Evolutionary conservation across 345 rosid genomes (phyloP).

Genomic region (Pistacia integerrima): DNA sequence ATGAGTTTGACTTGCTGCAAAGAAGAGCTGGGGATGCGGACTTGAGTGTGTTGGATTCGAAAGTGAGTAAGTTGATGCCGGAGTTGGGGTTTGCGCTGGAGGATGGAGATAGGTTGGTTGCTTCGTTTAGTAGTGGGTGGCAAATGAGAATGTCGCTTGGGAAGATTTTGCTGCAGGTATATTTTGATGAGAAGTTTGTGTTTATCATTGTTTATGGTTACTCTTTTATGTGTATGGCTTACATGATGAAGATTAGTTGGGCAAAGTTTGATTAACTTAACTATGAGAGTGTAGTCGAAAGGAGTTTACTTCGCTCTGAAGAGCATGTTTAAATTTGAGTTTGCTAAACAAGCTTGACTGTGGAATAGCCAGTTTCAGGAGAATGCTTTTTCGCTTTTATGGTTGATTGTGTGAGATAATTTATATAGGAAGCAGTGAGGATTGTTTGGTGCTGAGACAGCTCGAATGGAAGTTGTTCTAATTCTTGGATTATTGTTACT

Average conservation of each 20-base stretch:
- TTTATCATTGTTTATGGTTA: background rate
- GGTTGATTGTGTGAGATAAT: too few relatives aligned
- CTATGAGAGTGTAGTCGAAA: background rate
- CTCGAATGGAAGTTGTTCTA: too few relatives aligned
- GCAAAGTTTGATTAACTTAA: too few relatives aligned
- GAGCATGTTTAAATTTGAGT: too few relatives aligned
- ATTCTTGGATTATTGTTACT: background rate
- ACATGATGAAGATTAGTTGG: too few relatives aligned
- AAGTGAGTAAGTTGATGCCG: conserved; percentile 90
- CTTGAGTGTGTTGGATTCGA: conserved; percentile 74
- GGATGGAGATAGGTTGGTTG: conserved; percentile 93
- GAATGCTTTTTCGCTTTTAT: background rate
- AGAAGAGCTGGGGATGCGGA: conserved; percentile 73
- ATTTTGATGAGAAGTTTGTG: background rate
- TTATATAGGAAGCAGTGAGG: too few relatives aligned
- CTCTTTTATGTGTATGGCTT: background rate
- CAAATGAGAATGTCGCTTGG: conserved; percentile 99
- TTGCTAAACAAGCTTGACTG: background rate
- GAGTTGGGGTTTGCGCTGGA: conserved; percentile 79
- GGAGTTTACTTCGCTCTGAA: too few relatives aligned
- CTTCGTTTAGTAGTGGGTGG: conserved; percentile 96
- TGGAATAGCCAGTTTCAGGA: background rate
- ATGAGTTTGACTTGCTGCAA: conserved; percentile 92
- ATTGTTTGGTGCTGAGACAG: too few relatives aligned
- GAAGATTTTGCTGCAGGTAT: conserved; percentile 93